Evolutionary conservation across 1,139 yeast species (phyloP), one percentile per base, ranked within the genome.

Genomic region (Lizanozyma gosingica): DNA sequence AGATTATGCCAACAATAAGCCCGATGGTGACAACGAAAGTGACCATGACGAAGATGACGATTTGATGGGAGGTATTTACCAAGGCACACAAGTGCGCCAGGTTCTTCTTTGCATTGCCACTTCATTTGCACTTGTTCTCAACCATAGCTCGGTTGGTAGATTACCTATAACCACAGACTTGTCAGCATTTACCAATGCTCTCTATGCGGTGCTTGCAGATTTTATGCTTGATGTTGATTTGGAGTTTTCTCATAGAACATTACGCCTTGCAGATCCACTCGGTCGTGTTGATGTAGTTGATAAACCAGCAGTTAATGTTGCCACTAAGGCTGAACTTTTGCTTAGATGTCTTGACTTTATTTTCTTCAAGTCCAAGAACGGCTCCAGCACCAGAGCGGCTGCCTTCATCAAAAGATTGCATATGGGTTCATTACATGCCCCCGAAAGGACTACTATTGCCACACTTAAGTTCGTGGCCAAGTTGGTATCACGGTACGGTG

Each of bases 361-460:
- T 15, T 90, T 92, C 52, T 84, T 88, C 70, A 75, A 82, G 44
- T 81, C 90, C 17, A 78, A 74, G 48, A 78, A 82, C 42, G 90
- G 88, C 1, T 78, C 92, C 2, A 69, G 73, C 38, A 66, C 75
- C 34, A 73, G 97, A 48, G 87, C 94, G 6, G 65, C 84, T 37
- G 88, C 96, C 1, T 90, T 90, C 59, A 77, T 87, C 15, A 92
- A 92, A 57, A 68, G 95, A 47, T 59, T 92, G 34, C 80, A 87
- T 43, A 71, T 80, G 53, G 61, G 78, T 15, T 56, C 78, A 40
- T 67, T 84, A 40, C 86, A 88, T 43, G 71, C 88, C 15, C 97
- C 97, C 2, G 98, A 92, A 57, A 87, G 86, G 60, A 80, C 97
- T 0, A 66, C 87, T 0, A 68, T 86, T 50, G 95, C 96, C 0